Evolutionary conservation across 139 green algal species (phyloP), one percentile per base, ranked within the genome.

Genomic region (Micractinium conductrix): DNA sequence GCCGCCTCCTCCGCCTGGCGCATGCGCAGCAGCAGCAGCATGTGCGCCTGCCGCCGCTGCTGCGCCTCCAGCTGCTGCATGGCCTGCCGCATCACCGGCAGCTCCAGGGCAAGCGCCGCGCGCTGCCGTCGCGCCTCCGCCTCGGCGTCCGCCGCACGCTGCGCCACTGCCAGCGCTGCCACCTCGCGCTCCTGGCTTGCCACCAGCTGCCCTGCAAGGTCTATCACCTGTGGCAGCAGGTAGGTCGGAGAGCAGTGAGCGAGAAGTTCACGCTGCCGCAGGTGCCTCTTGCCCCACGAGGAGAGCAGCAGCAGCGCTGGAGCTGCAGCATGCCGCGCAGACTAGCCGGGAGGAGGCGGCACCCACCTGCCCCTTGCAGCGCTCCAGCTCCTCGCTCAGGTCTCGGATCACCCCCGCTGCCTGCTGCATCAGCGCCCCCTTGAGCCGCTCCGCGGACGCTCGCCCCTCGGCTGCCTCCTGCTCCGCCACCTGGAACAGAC

Each of bases 331-430:
- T n/a, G n/a, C n/a, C n/a, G n/a, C n/a, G n/a, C n/a, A n/a, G n/a
- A n/a, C n/a, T n/a, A n/a, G n/a, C n/a, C n/a, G n/a, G n/a, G n/a
- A n/a, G n/a, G n/a, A n/a, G n/a, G n/a, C 48, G 48, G 53, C 0
- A 40, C 74, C 17, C 76, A 73, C 76, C 76, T 82, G 76, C 26
- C 19, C 28, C 37, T 53, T 43, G 55, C 38, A 73, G 21, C 24
- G 24, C 55, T 60, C 33, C 55, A 82, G 76, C 76, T 82, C 76
- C 10, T 82, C 76, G 28, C 72, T 55, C 76, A 82, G 63, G 2
- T 38, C 76, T 14, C 76, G 76, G 16, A 82, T 67, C 28, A 82
- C 10, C 26, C 28, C 43, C 21, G 76, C 76, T 17, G 76, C 76
- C 58, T 82, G 76, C 76, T 71, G 55, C 76, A 82, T 72, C 38